phyloP scores from a whole-genome alignment of 2,329 filamentous ascomycete species.

The Leptosphaerulina australis region DNA sequence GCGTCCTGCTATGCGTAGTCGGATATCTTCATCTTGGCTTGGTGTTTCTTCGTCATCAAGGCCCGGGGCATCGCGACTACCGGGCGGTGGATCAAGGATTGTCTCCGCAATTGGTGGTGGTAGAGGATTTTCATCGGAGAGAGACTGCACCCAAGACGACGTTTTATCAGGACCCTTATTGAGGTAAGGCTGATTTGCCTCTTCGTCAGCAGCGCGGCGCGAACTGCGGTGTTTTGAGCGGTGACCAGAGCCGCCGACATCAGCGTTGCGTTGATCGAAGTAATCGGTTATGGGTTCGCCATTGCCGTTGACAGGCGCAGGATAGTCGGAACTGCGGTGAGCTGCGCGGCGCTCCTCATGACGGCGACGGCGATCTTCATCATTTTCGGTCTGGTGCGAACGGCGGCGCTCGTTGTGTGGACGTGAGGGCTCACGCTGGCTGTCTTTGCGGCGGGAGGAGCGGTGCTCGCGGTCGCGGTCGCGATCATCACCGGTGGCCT shows the following conservation, averaged over 20 bases:
- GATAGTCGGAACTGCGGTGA: constrained; percentile 46
- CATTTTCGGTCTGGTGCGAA: constrained; percentile 46
- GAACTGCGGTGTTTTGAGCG: constrained; percentile 36
- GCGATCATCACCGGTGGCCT: constrained; percentile 35
- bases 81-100: constrained; percentile 51
- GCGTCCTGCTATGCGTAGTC: constrained; percentile 44
- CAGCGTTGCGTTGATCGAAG: constrained; percentile 52
- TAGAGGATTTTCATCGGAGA: constrained; percentile 54
- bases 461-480: constrained; percentile 42
- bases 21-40: constrained; percentile 49
- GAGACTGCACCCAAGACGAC: constrained; percentile 55
- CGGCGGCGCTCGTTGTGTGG: constrained; percentile 44
- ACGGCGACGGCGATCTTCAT: constrained; percentile 49
- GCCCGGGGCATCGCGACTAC: constrained; percentile 28
- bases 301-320: constrained; percentile 22
- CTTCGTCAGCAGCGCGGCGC: constrained; percentile 37
- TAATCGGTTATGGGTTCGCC: constrained; percentile 51
- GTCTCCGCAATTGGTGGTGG: constrained; percentile 55
- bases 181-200: constrained; percentile 43
- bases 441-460: constrained; percentile 45
- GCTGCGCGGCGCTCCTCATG: constrained; percentile 52
- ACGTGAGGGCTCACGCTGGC: constrained; percentile 37
- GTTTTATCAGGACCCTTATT: constrained; percentile 55
- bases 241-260: constrained; percentile 1
- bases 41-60: constrained; percentile 46